These are phyloP conservation scores for Xylaria venustula DNA, from an alignment of 495 filamentous ascomycete genomes.

Conservation along the genomic window DNA sequence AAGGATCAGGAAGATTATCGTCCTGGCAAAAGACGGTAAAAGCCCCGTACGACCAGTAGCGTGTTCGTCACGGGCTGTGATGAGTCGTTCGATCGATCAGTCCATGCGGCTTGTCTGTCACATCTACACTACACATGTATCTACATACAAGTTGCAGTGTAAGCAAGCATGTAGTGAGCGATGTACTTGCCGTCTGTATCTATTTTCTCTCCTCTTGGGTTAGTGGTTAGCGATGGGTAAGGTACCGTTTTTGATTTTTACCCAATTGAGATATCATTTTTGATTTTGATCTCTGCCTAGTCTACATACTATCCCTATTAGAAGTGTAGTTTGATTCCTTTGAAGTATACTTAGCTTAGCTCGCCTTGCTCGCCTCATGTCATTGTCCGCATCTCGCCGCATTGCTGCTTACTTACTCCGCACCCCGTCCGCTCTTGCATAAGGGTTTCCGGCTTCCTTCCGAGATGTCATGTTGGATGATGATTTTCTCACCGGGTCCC, in stretches of 20 bases:
- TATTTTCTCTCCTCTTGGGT: too few species aligned
- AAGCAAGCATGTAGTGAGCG: background rate
- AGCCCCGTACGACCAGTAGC: too few species aligned
- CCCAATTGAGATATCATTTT: constrained; percentile 6
- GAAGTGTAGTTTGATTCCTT: background rate
- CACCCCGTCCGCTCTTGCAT: constrained; percentile 7
- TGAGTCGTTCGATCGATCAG: too few species aligned
- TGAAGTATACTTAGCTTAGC: background rate
- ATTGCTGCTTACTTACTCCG: background rate
- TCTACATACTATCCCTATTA: too few species aligned
- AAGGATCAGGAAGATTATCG: background rate
- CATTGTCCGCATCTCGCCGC: background rate
- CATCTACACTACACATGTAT: too few species aligned
- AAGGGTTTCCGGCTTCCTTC: background rate
- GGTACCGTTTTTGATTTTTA: constrained; percentile 1
- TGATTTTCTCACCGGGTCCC: too few species aligned
- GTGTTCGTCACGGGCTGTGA: too few species aligned
- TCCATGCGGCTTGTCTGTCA: too few species aligned
- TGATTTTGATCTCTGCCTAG: too few species aligned
- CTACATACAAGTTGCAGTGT: background rate
- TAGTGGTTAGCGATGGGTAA: background rate
- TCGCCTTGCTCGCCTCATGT: background rate
- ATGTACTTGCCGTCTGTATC: too few species aligned
- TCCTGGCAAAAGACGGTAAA: too few species aligned
- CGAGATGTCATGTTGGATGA: background rate